Evolutionary conservation across 2,329 filamentous ascomycete species (phyloP).

Genomic region (Metarhizium sp.): DNA sequence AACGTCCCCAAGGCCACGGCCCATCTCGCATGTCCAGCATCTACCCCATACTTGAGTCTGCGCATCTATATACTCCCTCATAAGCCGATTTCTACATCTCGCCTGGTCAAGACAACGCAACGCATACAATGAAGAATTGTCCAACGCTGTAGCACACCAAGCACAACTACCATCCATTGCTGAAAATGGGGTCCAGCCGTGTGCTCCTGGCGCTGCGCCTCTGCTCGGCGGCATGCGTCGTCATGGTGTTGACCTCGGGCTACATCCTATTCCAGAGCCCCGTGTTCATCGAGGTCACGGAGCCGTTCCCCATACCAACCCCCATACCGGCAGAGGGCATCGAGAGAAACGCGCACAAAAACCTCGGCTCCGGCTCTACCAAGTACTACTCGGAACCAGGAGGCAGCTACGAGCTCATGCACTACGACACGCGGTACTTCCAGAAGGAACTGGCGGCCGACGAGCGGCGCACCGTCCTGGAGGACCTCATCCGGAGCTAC

Average conservation of each 20-base stretch:
- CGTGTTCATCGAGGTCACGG: neutral
- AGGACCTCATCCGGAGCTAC: conserved; percentile 65
- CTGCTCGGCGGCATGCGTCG: neutral
- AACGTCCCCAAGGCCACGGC: neutral
- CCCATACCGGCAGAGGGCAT: neutral
- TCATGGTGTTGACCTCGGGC: neutral
- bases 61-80: no score
- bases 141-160: no score
- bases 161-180: no score
- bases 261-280: neutral
- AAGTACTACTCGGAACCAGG: neutral
- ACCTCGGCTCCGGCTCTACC: neutral
- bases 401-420: conserved; percentile 35
- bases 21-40: no score
- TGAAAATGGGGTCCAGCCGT: neutral
- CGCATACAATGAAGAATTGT: no score
- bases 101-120: no score
- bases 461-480: conserved; percentile 55
- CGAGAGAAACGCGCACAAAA: neutral
- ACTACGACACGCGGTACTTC: conserved; percentile 70
- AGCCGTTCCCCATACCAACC: neutral
- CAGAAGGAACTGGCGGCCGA: conserved; percentile 52
- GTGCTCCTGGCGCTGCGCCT: neutral
- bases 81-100: no score
- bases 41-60: no score